A percentile compares a stretch with the other conserved stretches of the same genome.
Evolutionary conservation across 2,329 filamentous ascomycete species (phyloP).

Genomic region (Xylariomycetidae sp.): DNA sequence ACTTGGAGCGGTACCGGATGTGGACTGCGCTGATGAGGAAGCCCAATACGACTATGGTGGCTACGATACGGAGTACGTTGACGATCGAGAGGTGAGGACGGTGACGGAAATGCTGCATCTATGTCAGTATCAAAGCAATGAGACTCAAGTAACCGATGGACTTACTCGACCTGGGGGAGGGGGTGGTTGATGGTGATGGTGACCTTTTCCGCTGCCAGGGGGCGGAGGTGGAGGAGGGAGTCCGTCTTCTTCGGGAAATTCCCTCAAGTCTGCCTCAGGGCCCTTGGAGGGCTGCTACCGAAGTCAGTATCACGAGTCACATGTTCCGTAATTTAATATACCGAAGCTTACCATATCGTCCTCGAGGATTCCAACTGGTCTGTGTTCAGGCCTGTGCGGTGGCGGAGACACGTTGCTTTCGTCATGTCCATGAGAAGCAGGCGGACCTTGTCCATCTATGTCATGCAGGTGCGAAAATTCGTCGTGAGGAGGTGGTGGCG

Average conservation of each 20-base stretch:
- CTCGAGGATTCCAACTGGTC: too few relatives aligned
- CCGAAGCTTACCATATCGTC: conserved; percentile 1
- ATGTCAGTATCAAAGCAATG: too few relatives aligned
- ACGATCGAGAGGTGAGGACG: conserved; percentile 5
- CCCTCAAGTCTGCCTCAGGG: too few relatives aligned
- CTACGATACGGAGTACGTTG: conserved; percentile 10
- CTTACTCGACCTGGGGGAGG: conserved; percentile 6
- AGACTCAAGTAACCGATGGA: too few relatives aligned
- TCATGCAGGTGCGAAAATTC: neutral
- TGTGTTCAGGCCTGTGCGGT: neutral
- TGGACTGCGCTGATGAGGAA: conserved; percentile 20
- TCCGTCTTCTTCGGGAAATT: conserved; percentile 1
- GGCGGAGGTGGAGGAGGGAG: conserved; percentile 6
- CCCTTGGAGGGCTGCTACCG: too few relatives aligned
- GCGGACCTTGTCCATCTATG: neutral
- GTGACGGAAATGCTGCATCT: conserved; percentile 11
- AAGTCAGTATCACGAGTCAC: too few relatives aligned
- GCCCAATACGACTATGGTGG: conserved; percentile 18
- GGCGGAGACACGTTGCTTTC: too few relatives aligned
- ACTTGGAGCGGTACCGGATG: conserved; percentile 20
- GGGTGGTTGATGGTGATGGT: conserved; percentile 1
- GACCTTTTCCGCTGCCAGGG: neutral
- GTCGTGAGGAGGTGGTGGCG: neutral
- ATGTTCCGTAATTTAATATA: too few relatives aligned
- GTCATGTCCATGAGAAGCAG: too few relatives aligned